Percentiles rank a stretch among this genome's conserved stretches.
Conservation (phyloP, 345 rosid species). For the Eucalyptus pauciflora region DNA sequence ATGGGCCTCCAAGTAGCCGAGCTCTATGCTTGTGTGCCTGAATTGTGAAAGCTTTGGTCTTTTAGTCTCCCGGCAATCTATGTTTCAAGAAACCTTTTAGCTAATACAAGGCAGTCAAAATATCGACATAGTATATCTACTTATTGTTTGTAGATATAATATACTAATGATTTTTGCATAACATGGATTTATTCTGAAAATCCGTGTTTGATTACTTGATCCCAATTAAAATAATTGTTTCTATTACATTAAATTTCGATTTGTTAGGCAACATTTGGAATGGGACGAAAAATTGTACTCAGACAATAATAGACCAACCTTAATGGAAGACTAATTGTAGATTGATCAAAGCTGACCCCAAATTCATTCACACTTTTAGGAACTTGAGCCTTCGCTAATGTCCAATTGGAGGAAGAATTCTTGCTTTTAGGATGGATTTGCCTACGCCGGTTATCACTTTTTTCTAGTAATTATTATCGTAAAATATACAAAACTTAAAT, state of each 20-base stretch:
- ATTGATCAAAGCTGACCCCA: background rate
- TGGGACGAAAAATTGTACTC: background rate
- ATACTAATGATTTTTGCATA: too few species aligned
- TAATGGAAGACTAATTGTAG: background rate
- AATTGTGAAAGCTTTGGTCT: background rate
- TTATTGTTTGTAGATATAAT: background rate
- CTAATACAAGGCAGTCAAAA: background rate
- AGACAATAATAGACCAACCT: background rate
- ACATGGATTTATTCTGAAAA: too few species aligned
- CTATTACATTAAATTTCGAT: background rate
- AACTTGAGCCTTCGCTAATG: background rate
- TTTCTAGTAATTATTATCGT: background rate
- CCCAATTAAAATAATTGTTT: too few species aligned
- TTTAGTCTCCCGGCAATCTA: background rate
- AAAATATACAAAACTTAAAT: background rate
- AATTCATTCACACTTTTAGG: background rate
- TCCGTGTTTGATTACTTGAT: background rate
- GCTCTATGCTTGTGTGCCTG: accelerated
- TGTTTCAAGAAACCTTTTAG: background rate
- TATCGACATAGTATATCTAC: background rate
- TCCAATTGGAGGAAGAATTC: background rate
- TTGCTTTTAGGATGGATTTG: background rate
- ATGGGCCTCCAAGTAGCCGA: accelerated
- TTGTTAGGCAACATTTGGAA: background rate
- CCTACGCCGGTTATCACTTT: background rate